These are phyloP conservation scores for Aplosporella prunicola DNA, from an alignment of 2,329 filamentous ascomycete genomes.

Conservation along the genomic window DNA sequence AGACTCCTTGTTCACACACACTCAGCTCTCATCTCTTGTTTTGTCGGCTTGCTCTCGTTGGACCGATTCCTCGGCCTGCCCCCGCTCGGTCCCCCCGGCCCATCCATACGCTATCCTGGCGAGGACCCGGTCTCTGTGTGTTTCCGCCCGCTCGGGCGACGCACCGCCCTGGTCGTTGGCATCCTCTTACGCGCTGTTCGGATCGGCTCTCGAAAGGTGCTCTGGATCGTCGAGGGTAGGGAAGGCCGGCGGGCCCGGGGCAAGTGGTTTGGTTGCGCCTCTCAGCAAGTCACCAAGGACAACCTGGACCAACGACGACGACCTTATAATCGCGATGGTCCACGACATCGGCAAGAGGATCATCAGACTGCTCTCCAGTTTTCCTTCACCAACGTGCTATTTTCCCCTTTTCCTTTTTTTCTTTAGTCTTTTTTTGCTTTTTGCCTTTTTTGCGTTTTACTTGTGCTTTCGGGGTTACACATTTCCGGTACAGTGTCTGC, in stretches of 20 bases:
- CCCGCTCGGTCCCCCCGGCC: constrained; percentile 5
- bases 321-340: not conserved
- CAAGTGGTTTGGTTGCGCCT: not conserved
- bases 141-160: too few species aligned
- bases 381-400: too few species aligned
- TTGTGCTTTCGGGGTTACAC: constrained; percentile 6
- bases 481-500: constrained; percentile 12
- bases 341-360: constrained; percentile 7
- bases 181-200: constrained; percentile 4
- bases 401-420: constrained; percentile 5
- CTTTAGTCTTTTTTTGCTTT: constrained; percentile 1
- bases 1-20: constrained; percentile 25
- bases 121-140: constrained; percentile 8
- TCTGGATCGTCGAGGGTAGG: constrained; percentile 4
- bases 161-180: constrained; percentile 4
- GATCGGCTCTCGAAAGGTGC: constrained; percentile 1
- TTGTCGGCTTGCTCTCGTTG: constrained; percentile 24
- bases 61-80: constrained; percentile 18
- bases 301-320: not conserved
- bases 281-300: constrained; percentile 3
- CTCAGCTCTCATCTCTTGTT: constrained; percentile 26
- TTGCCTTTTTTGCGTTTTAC: not conserved
- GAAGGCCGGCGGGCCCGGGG: constrained; percentile 3
- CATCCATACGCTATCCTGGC: constrained; percentile 6
- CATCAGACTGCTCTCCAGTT: constrained; percentile 9